Evolutionary conservation across 2,329 filamentous ascomycete species (phyloP), one percentile per base, ranked within the genome.

Genomic region (Ascochyta viciae-villosae): DNA sequence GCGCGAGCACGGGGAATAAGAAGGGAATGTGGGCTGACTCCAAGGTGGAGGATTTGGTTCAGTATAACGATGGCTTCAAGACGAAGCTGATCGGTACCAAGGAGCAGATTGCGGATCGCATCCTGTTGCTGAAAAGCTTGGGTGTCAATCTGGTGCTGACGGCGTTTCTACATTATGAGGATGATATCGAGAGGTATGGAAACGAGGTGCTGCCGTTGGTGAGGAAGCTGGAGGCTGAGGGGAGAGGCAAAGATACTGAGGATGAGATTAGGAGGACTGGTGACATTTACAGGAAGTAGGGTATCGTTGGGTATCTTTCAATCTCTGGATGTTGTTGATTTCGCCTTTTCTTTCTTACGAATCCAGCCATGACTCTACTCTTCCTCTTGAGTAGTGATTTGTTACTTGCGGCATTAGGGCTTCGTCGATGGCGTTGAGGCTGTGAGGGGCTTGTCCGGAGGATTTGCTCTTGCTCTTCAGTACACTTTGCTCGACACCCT

Each of bases 21-120:
- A 78, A 74, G 41, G 82, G 81, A 38, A 84, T 83, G 81, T 83
- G 81, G 82, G 81, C 81, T 7, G 73, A 81, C 42, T 79, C 74
- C 61, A 81, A 80, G 58, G 79, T 83, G 37, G 78, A 83, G 45
- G 82, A 84, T 62, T 62, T 83, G 50, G 80, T 83, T 27, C 82
- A 83, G 70, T 83, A 83, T 60, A 84, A 84, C 41, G 81, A 83
- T 63, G 82, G 82, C 2, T 84, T 84, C 70, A 83, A 83, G 72
- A 83, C 81, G 3, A 83, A 82, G 67, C 64, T 83, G 24, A 82
- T 83, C 39, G 81, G 81, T 0, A 83, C 81, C 0, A 80, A 78
- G 57, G 78, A 82, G 64, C 80, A 83, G 65, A 80, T 83, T 44
- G 80, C 79, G 0, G 80, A 83, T 57, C 68, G 81, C 4, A 81